phyloP scores from a whole-genome alignment of 2,329 filamentous ascomycete species.

The Lachnellula suecica region DNA sequence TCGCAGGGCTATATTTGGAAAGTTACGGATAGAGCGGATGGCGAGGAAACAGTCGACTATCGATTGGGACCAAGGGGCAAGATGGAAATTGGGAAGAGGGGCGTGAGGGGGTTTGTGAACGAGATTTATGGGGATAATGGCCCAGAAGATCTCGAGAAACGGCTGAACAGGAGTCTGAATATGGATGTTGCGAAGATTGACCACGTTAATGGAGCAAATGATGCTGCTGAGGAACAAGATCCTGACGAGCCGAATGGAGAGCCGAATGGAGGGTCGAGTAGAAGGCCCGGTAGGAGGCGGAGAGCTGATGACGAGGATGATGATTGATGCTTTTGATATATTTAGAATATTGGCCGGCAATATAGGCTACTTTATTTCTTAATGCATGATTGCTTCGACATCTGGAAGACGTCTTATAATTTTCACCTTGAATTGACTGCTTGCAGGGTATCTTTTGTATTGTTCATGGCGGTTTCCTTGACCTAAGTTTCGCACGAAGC shows the following conservation, averaged over 20 bases:
- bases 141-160: constrained; percentile 55
- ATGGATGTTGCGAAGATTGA: constrained; percentile 35
- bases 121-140: constrained; percentile 53
- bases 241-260: not conserved
- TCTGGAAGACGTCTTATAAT: no score
- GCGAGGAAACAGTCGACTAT: constrained; percentile 78
- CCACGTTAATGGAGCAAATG: constrained; percentile 19
- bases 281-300: constrained; percentile 13
- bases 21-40: constrained; percentile 68
- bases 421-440: no score
- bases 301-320: constrained; percentile 14
- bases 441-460: no score
- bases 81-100: constrained; percentile 77
- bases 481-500: no score
- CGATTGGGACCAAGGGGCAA: constrained; percentile 82
- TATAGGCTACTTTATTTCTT: not conserved
- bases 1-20: constrained; percentile 82
- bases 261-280: not conserved
- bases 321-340: constrained; percentile 1
- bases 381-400: no score
- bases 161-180: constrained; percentile 61
- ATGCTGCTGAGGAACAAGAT: constrained; percentile 15
- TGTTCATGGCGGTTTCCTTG: no score
- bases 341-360: not conserved
- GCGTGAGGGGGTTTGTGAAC: constrained; percentile 69